Base-by-base conservation (phyloP, 306 rosid species). In the Lathyrus oleraceus region DNA sequence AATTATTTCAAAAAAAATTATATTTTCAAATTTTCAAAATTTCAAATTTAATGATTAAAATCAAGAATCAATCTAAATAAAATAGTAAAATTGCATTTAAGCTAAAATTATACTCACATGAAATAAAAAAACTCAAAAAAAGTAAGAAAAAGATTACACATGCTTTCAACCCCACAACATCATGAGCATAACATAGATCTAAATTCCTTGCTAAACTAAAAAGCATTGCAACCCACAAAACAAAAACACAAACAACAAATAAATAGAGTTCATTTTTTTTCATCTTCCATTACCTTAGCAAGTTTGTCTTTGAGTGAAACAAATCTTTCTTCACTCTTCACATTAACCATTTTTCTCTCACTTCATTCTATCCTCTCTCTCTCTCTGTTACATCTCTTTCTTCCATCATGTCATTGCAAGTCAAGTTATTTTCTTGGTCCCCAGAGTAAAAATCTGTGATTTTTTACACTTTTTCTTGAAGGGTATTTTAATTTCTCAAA, bases 271-370 rank as follows among this genome's bases (percentile, higher is more conserved):
- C 74, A 36, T 77, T 25, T 69, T 82, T 74, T 67, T 61, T 9
- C 78, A 77, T 81, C 61, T 78, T 78, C 78, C 78, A 77, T 88
- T 72, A 36, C 76, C 63, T 74, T 76, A 65, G 54, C 51, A 19
- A 67, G 32, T 77, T 77, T 83, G 79, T 83, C 85, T 78, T 65
- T 81, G 80, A 84, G 80, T 79, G 87, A 87, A 67, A 87, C 88
- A 82, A 87, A 76, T 70, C 17, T 40, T 79, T 76, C 83, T 67
- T 80, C 76, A 70, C 77, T 70, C 69, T 23, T 54, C 30, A 10
- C 23, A 16, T 49, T 49, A 49, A 25, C 53, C 21, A 47, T 25
- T 25, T 45, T 15, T 47, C 52, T 47, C 52, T 47, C 52, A 14
- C 52, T 45, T 13, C 49, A 42, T 42, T 45, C 75, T 39, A 12